Percentiles rank a stretch among this genome's conserved stretches.
Evolutionary conservation across 108 stramenopile genomes (phyloP).

Genomic region (Pseudonitzschia multistriata): DNA sequence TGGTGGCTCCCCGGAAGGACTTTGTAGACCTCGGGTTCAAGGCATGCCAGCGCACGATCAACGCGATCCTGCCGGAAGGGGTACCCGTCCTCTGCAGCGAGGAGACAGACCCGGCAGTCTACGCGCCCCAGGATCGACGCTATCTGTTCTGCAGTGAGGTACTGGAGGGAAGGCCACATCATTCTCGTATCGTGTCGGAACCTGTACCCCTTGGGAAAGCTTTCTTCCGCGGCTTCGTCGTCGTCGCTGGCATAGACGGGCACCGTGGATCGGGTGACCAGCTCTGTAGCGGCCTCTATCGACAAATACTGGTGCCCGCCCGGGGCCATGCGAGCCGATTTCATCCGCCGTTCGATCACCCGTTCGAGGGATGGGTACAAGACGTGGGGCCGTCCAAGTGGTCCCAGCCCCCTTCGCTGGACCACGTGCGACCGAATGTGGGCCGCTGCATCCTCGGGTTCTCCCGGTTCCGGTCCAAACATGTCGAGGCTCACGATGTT

Average conservation of each 20-base stretch:
- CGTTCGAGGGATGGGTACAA: conserved; percentile 37
- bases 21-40: conserved; percentile 25
- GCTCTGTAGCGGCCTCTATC: conserved; percentile 52
- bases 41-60: conserved; percentile 22
- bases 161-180: conserved; percentile 63
- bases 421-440: background rate
- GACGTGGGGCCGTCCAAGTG: background rate
- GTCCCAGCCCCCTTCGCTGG: background rate
- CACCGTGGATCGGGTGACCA: conserved; percentile 45
- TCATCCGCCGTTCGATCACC: conserved; percentile 44
- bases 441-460: background rate
- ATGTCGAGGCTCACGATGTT: conserved; percentile 59
- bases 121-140: conserved; percentile 42
- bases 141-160: conserved; percentile 55
- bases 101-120: conserved; percentile 39
- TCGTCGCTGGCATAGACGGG: background rate
- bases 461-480: conserved; percentile 38
- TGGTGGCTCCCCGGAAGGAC: conserved; percentile 64
- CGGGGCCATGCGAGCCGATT: conserved; percentile 49
- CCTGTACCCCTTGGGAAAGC: conserved; percentile 19
- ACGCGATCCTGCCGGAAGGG: conserved; percentile 30
- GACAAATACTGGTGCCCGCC: conserved; percentile 64
- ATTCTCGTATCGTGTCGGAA: conserved; percentile 71
- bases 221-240: background rate
- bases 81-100: conserved; percentile 64